These are phyloP conservation scores for Cadophora sp. DNA, from an alignment of 2,329 filamentous ascomycete species.

Conservation along the genomic window DNA sequence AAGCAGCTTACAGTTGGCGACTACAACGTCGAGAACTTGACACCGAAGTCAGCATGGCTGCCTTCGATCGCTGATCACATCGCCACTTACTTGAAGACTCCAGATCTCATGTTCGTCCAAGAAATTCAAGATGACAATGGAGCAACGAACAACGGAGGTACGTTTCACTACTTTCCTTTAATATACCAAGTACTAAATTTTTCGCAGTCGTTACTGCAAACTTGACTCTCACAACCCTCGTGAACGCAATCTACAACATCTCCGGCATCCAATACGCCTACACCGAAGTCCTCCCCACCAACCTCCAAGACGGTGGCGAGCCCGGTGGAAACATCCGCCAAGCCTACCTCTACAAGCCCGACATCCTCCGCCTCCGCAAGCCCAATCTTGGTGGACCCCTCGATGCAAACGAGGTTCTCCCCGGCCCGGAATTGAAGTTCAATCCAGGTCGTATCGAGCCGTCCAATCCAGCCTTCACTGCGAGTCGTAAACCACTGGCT, in stretches of 20 bases:
- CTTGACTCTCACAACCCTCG: conserved; percentile 62
- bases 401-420: conserved; percentile 63
- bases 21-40: conserved; percentile 76
- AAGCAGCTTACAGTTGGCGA: conserved; percentile 66
- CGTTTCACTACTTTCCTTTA: background rate
- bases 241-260: conserved; percentile 56
- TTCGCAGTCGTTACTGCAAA: conserved; percentile 56
- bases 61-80: conserved; percentile 68
- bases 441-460: conserved; percentile 76
- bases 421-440: conserved; percentile 64
- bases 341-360: conserved; percentile 72
- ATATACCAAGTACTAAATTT: background rate
- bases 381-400: conserved; percentile 60
- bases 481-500: conserved; percentile 70
- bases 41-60: conserved; percentile 61
- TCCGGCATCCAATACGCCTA: conserved; percentile 63
- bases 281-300: conserved; percentile 62
- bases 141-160: conserved; percentile 60
- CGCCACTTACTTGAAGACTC: conserved; percentile 65
- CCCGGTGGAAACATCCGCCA: conserved; percentile 75
- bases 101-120: conserved; percentile 72
- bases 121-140: conserved; percentile 75
- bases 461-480: conserved; percentile 61
- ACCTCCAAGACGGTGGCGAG: conserved; percentile 68
- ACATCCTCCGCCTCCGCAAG: conserved; percentile 63